These are phyloP conservation scores for Neckera pumila DNA, from an alignment of 225 moss, liverwort and hornwort species.

Conservation along the genomic window DNA sequence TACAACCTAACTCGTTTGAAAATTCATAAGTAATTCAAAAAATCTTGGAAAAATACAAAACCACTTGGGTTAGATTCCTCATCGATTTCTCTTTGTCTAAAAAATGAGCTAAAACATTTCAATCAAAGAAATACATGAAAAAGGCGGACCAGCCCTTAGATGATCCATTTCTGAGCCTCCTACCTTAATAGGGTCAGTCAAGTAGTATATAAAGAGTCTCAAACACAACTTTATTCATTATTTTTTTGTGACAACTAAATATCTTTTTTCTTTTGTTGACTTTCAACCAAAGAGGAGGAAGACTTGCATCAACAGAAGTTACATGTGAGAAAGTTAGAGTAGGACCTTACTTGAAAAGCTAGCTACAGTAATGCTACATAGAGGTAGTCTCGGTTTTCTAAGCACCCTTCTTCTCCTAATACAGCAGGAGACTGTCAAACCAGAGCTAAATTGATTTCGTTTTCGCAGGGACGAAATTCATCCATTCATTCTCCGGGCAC, in stretches of 20 bases:
- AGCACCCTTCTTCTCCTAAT: background rate
- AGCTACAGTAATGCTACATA: background rate
- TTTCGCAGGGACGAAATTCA: background rate
- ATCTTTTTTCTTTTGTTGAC: background rate
- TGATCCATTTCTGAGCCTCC: too few species aligned
- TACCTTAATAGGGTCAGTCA: background rate
- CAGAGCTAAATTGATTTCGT: background rate
- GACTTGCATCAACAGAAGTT: background rate
- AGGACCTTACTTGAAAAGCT: background rate
- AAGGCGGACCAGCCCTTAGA: too few species aligned
- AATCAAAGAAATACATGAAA: too few species aligned
- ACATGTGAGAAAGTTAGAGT: background rate
- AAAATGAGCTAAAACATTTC: too few species aligned
- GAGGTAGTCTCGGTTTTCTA: background rate
- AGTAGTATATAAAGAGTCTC: background rate
- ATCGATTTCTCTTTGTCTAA: too few species aligned
- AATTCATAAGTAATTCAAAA: too few species aligned
- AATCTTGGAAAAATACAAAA: too few species aligned
- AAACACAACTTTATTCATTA: background rate
- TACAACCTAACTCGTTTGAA: too few species aligned
- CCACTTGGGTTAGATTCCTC: too few species aligned
- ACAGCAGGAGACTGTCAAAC: background rate
- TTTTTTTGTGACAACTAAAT: background rate
- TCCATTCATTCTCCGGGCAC: background rate
- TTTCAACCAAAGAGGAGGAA: background rate